These are phyloP conservation scores for Chlorella vulgaris DNA, from an alignment of 139 green algal species.

Conservation along the genomic window DNA sequence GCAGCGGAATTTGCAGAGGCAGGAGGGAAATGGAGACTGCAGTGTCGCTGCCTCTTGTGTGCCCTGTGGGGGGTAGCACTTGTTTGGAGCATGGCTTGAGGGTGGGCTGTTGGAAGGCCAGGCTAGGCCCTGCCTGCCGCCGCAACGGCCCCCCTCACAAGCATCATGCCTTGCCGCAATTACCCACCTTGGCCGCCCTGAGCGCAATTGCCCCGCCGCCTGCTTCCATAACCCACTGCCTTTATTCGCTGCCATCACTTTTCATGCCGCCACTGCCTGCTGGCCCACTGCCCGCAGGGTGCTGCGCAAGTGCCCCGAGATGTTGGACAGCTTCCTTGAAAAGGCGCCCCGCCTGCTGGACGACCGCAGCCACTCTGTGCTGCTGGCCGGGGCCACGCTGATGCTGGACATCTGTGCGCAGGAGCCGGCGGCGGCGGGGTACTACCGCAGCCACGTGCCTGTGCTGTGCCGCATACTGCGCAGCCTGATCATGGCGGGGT, in stretches of 20 bases:
- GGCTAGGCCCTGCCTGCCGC: neutral
- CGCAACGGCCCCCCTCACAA: neutral
- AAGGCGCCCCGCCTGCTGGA: slow-evolving; percentile 75
- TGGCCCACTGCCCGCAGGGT: slow-evolving; percentile 77
- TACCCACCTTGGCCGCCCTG: too few relatives aligned
- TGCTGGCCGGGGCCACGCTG: slow-evolving; percentile 84
- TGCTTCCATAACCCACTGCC: too few relatives aligned
- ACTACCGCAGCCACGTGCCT: slow-evolving; percentile 57
- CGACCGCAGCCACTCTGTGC: slow-evolving; percentile 91
- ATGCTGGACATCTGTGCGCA: slow-evolving; percentile 77
- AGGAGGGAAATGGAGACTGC: too few relatives aligned
- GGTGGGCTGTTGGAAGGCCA: too few relatives aligned
- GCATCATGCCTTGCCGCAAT: too few relatives aligned
- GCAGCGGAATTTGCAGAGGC: too few relatives aligned
- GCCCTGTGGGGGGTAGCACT: too few relatives aligned
- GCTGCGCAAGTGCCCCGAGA: slow-evolving; percentile 92
- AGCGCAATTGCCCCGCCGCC: too few relatives aligned
- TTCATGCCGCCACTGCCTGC: too few relatives aligned
- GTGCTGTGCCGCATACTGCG: slow-evolving; percentile 73
- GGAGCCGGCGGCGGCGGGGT: slow-evolving; percentile 31
- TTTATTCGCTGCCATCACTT: too few relatives aligned
- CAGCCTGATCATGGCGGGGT: slow-evolving; percentile 68
- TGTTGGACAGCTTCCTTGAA: slow-evolving; percentile 87
- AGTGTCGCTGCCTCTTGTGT: too few relatives aligned
- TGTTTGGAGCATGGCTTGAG: too few relatives aligned